Conservation (phyloP, 129 eudicot species). For the Ambrosia trifida region DNA sequence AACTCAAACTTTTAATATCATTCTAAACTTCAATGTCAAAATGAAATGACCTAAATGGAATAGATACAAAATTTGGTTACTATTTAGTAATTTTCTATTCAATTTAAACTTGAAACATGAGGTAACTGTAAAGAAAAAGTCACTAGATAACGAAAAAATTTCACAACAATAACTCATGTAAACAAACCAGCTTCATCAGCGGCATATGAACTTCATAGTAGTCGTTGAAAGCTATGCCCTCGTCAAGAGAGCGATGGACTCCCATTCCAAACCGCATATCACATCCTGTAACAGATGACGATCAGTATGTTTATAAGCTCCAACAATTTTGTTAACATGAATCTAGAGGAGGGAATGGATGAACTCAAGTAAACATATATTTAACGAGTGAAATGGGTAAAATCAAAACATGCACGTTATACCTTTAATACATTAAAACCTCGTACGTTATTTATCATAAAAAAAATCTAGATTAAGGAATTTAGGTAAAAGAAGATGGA, state of each 20-base stretch:
- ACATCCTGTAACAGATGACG: slow-evolving; percentile 56
- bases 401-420: not conserved
- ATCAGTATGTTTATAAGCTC: not conserved
- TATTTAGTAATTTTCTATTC: too few relatives aligned
- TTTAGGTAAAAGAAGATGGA: not conserved
- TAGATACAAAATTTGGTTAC: too few relatives aligned
- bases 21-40: too few relatives aligned
- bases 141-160: too few relatives aligned
- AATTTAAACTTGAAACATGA: too few relatives aligned
- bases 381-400: not conserved
- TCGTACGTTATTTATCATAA: not conserved
- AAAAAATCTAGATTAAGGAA: not conserved
- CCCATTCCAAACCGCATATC: slow-evolving; percentile 95
- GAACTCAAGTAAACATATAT: not conserved
- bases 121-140: too few relatives aligned
- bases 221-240: slow-evolving; percentile 48
- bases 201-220: not conserved
- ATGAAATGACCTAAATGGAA: too few relatives aligned
- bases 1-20: too few relatives aligned
- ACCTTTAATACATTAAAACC: not conserved
- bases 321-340: not conserved
- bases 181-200: slow-evolving; percentile 18
- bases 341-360: not conserved
- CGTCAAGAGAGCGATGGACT: slow-evolving; percentile 69
- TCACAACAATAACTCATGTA: too few relatives aligned